Evolutionary conservation across 192 early-diverging fungal species (phyloP), one percentile per base, ranked within the genome.

Genomic region (Backusella morwellensis): DNA sequence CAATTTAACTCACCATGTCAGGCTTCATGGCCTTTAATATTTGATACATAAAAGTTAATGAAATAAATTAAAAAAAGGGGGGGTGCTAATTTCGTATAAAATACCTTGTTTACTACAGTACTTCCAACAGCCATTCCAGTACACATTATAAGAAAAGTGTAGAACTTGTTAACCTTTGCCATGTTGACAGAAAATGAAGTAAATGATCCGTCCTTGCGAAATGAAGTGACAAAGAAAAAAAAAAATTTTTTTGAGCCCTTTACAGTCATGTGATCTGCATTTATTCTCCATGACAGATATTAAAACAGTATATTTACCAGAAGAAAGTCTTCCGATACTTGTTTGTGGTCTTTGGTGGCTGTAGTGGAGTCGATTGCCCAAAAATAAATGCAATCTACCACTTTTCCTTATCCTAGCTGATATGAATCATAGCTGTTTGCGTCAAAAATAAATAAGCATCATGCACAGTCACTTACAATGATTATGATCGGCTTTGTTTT

Each of bases 91-190:
- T 32, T 72, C 1, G 29, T 72, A 66, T 26, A 12, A 12, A 29
- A 63, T 63, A 63, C 76, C 76, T 77, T 77, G 38, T 77, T 47
- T 6, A 77, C 69, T 41, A 59, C 56, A 26, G 76, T 77, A 19
- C 76, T 77, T 42, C 76, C 76, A 38, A 42, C 52, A n/a, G 69
- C 76, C 76, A 77, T 77, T 56, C 76, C 76, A 32, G 69, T 56
- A 34, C 76, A 77, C 23, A 77, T 52, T 17, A 63, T 54, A 9
- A 77, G 34, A 56, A 77, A 77, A 9, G 76, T 77, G 6, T 69
- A 50, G 2, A 77, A 41, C 21, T 70, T 77, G 50, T 70, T 71
- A 35, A 63, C 29, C 35, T 77, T 21, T 19, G 54, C 35, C 76
- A 77, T 77, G 19, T 56, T 56, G 56, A 63, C 23, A 26, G 4